These are phyloP conservation scores for Candida verbasci DNA, from an alignment of 805 yeast species.

Conservation along the genomic window DNA sequence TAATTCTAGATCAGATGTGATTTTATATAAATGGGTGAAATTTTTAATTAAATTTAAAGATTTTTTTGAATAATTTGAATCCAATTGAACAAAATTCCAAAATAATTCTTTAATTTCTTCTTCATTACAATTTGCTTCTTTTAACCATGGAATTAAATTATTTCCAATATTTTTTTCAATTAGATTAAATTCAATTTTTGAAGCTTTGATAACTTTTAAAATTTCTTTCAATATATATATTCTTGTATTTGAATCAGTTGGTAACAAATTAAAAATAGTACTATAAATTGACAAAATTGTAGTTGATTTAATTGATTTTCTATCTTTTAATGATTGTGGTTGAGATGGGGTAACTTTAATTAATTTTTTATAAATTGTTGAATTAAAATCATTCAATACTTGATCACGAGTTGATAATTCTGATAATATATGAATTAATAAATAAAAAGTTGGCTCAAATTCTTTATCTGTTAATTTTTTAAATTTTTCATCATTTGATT, in stretches of 20 bases:
- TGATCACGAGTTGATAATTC: slow-evolving; percentile 24
- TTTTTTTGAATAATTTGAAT: slow-evolving; percentile 21
- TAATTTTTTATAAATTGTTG: slow-evolving; percentile 23
- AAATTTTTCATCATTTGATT: slow-evolving; percentile 26
- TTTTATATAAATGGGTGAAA: slow-evolving; percentile 25
- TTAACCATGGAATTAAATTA: slow-evolving; percentile 34
- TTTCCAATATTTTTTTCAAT: slow-evolving; percentile 32
- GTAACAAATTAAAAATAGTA: slow-evolving; percentile 39
- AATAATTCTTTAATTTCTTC: slow-evolving; percentile 25
- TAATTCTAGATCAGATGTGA: slow-evolving; percentile 20
- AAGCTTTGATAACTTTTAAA: slow-evolving; percentile 25
- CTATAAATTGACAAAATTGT: slow-evolving; percentile 38
- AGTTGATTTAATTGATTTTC: slow-evolving; percentile 38
- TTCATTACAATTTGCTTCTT: slow-evolving; percentile 25
- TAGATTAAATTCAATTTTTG: slow-evolving; percentile 28
- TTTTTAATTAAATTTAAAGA: slow-evolving; percentile 32
- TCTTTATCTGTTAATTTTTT: slow-evolving; percentile 37
- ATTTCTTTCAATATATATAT: slow-evolving; percentile 27
- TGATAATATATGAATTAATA: slow-evolving; percentile 31
- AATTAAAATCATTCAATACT: slow-evolving; percentile 21
- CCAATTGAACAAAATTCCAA: slow-evolving; percentile 37
- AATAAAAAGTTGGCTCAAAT: slow-evolving; percentile 43
- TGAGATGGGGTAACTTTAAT: slow-evolving; percentile 29
- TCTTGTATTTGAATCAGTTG: slow-evolving; percentile 28
- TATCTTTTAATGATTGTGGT: slow-evolving; percentile 40